Conservation (phyloP, 371 early-diverging fungal species). For the Lichtheimia hyalospora region DNA sequence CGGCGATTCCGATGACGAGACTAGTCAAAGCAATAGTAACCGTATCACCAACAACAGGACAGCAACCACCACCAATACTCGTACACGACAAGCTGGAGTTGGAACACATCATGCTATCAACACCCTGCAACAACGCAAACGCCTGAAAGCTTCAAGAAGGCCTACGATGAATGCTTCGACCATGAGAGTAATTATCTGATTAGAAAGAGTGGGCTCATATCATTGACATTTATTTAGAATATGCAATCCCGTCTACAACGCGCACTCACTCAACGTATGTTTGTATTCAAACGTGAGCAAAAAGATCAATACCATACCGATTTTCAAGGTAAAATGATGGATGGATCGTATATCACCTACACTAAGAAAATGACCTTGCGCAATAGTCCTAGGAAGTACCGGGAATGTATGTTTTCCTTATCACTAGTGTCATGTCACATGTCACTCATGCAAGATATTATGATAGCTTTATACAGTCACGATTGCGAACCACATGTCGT, state of each 20-base stretch:
- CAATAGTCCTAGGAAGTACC: slow-evolving; percentile 31
- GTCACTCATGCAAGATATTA: no score
- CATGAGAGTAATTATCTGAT: no score
- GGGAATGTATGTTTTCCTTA: slow-evolving; percentile 29
- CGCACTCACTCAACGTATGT: slow-evolving; percentile 30
- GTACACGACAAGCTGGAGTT: no score
- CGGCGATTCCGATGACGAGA: no score
- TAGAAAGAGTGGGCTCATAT: no score
- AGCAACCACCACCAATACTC: no score
- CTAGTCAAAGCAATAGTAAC: no score
- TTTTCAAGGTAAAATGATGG: slow-evolving; percentile 15
- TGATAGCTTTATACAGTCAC: slow-evolving; percentile 27
- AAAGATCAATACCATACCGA: slow-evolving; percentile 6
- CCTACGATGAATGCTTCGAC: no score
- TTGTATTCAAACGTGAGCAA: slow-evolving; percentile 20
- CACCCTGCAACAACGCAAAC: no score
- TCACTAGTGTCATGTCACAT: not conserved
- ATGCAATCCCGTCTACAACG: slow-evolving; percentile 23
- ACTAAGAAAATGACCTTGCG: not conserved
- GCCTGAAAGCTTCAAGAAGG: no score
- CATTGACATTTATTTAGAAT: slow-evolving; percentile 8
- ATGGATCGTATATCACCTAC: not conserved
- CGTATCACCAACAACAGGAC: no score
- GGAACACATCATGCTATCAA: no score
- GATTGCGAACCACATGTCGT: slow-evolving; percentile 15